Evolutionary conservation across 495 filamentous ascomycete species (phyloP), one percentile per base, ranked within the genome.

Genomic region (Penicillium fimorum): DNA sequence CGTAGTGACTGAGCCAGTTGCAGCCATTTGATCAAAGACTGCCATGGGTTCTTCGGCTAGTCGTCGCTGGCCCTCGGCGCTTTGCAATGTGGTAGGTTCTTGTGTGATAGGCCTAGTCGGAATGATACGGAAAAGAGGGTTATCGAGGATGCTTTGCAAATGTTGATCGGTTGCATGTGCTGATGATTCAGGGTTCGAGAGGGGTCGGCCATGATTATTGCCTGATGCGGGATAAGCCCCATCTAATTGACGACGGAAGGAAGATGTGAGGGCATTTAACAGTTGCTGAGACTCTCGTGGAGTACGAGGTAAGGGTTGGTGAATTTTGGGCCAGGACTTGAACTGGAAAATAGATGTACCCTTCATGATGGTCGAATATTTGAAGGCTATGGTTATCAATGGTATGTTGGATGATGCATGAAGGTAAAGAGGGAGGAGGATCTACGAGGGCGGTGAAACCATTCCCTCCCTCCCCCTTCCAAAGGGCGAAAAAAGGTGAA

Each of bases 181-280:
- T 71, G 70, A 59, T 82, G 78, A 41, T 84, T 70, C 37, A 70
- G 65, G 61, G 76, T 71, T 44, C 58, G 64, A 9, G 66, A 68
- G 9, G 69, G 68, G 42, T 71, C 59, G 35, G 63, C 68, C 59
- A 51, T 49, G 47, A 17, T 52, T 30, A 25, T 60, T 57, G 35
- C 63, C 49, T 15, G 69, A 58, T 57, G 63, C 67, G 37, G 82
- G 81, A 64, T 90, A 82, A 60, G 87, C 82, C 37, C 70, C 74
- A 64, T 92, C 87, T 32, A 95, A 78, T 33, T 89, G 85, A 37
- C 79, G 73, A 52, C 86, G 83, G 70, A 95, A 95, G n/a, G 88
- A 92, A 5, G 78, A 75, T 17, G 87, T 92, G 56, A 95, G 81
- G 51, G 81, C 76, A 25, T 81, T 76, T 52, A 91, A 83, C 2